phyloP scores from a whole-genome alignment of 2,329 filamentous ascomycete genomes.

The Pyricularia sp. region DNA sequence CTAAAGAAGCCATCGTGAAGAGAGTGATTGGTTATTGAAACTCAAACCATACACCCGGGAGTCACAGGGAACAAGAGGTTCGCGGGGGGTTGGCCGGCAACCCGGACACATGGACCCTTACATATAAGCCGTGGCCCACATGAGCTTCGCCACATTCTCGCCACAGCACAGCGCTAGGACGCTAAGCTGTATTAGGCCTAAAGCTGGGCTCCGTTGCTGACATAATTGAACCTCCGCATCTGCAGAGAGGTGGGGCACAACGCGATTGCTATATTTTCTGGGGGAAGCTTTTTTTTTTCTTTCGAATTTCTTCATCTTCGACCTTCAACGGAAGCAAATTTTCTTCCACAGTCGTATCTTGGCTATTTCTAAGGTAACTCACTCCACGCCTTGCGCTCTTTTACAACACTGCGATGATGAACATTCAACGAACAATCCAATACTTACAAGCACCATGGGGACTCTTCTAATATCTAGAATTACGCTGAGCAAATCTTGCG shows the following conservation, averaged over 20 bases:
- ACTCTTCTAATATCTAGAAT: constrained; percentile 39
- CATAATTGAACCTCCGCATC: not conserved
- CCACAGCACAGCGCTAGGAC: not conserved
- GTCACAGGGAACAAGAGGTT: not conserved
- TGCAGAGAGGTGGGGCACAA: not conserved
- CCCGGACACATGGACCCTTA: not conserved
- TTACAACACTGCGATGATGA: constrained; percentile 29
- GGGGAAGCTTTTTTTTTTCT: constrained; percentile 5
- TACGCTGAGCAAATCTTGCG: constrained; percentile 40
- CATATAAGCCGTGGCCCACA: not conserved
- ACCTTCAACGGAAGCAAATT: not conserved
- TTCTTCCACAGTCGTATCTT: not conserved
- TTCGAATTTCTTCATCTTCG: constrained; percentile 8
- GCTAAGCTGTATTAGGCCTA: not conserved
- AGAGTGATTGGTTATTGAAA: constrained; percentile 11
- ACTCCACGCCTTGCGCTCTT: constrained; percentile 3
- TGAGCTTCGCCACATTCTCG: not conserved
- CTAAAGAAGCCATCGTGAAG: constrained; percentile 42
- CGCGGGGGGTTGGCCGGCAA: not conserved
- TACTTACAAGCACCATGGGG: constrained; percentile 50
- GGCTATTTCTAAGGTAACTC: not conserved
- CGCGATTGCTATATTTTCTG: not conserved
- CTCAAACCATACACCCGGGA: not conserved
- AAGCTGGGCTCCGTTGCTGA: not conserved
- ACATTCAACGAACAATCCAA: constrained; percentile 51